A percentile compares a stretch with the other conserved stretches of the same genome.
Conservation (phyloP, 306 rosid genomes). For the Castanopsis chinensis region DNA sequence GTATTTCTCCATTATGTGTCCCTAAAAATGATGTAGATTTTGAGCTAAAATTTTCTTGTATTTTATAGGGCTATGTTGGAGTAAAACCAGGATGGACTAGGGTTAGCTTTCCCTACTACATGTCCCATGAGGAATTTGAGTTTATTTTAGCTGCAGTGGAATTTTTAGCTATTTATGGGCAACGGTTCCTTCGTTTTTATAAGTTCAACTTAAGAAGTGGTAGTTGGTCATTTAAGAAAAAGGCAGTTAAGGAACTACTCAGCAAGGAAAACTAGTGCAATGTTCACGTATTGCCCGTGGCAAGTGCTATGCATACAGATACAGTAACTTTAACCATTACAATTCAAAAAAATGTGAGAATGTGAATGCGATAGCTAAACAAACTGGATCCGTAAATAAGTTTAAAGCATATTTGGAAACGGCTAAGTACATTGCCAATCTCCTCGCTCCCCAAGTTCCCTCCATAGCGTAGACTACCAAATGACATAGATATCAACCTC, state of each 20-base stretch:
- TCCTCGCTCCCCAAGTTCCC: slow-evolving; percentile 56
- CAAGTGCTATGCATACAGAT: not conserved
- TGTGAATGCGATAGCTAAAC: slow-evolving; percentile 7
- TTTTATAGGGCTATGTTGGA: slow-evolving; percentile 62
- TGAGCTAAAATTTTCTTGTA: not conserved
- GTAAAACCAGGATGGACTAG: slow-evolving; percentile 88
- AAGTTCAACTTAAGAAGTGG: slow-evolving; percentile 55
- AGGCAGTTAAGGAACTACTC: slow-evolving; percentile 35
- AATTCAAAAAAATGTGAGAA: not conserved
- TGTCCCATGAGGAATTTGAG: slow-evolving; percentile 67
- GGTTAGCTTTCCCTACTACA: slow-evolving; percentile 82
- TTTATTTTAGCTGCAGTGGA: slow-evolving; percentile 67
- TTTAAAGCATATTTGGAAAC: slow-evolving; percentile 33
- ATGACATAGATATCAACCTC: slow-evolving; percentile 33
- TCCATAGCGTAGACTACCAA: slow-evolving; percentile 34
- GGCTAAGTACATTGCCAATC: slow-evolving; percentile 46
- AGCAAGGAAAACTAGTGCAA: slow-evolving; percentile 26
- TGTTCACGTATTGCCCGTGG: slow-evolving; percentile 7
- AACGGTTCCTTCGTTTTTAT: slow-evolving; percentile 64
- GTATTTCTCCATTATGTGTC: not conserved
- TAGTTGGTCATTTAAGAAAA: slow-evolving; percentile 55
- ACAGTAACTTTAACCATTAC: not conserved
- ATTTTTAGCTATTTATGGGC: slow-evolving; percentile 69
- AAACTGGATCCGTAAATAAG: slow-evolving; percentile 14
- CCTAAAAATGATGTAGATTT: not conserved